These are phyloP conservation scores for Cyberlindnera misumaiensis DNA, from an alignment of 805 yeast genomes.

Conservation along the genomic window DNA sequence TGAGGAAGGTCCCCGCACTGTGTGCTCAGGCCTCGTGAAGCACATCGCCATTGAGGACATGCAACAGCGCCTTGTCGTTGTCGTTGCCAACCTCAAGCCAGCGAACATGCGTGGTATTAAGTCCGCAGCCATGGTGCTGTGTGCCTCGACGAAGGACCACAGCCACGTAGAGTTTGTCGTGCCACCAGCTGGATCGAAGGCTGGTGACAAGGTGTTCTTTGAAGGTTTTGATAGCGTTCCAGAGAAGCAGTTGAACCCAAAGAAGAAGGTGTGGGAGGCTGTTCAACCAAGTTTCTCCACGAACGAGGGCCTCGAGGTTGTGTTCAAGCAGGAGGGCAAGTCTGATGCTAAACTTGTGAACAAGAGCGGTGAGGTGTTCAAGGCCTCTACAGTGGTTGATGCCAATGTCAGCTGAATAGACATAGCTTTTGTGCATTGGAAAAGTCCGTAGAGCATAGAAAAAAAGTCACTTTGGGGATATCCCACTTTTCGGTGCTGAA, in stretches of 20 bases:
- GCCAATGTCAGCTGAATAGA: conserved; percentile 67
- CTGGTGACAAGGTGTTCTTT: conserved; percentile 96
- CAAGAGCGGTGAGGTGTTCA: conserved; percentile 70
- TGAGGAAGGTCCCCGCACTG: conserved; percentile 94
- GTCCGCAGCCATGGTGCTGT: conserved; percentile 93
- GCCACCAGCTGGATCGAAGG: conserved; percentile 87
- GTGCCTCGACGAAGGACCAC: conserved; percentile 60
- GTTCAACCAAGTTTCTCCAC: conserved; percentile 90
- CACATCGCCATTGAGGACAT: conserved; percentile 85
- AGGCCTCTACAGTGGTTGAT: conserved; percentile 60
- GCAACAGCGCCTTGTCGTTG: conserved; percentile 89
- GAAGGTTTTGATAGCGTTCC: conserved; percentile 88
- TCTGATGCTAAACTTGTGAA: conserved; percentile 64
- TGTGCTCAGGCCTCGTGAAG: conserved; percentile 93
- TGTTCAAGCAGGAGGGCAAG: conserved; percentile 74
- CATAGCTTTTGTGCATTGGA: no score
- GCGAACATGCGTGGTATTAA: conserved; percentile 97
- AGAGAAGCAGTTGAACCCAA: conserved; percentile 89
- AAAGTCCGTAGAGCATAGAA: no score
- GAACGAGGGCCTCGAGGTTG: conserved; percentile 64
- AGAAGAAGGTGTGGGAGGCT: conserved; percentile 97
- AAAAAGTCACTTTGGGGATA: no score
- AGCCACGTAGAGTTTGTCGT: conserved; percentile 86
- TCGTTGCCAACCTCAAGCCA: conserved; percentile 94
- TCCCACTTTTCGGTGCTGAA: no score